phyloP scores from a whole-genome alignment of 169 alveolate species.

The Cryptosporidium meleagridis region DNA sequence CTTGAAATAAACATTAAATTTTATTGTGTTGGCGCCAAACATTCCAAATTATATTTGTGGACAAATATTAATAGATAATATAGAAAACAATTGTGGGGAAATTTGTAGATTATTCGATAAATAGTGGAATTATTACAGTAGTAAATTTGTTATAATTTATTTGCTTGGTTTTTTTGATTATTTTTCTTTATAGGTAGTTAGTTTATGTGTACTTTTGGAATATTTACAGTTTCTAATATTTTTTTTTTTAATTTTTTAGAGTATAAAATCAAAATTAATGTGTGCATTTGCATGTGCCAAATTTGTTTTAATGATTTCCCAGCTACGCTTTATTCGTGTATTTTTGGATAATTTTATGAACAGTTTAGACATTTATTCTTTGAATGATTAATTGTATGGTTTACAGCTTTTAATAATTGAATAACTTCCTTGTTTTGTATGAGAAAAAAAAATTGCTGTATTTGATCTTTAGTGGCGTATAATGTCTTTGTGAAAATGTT shows the following conservation, averaged over 20 bases:
- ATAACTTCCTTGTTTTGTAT: too few species aligned
- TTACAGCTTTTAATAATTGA: neutral
- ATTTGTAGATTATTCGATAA: neutral
- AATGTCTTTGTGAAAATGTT: constrained; percentile 37
- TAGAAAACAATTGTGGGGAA: neutral
- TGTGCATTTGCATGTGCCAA: neutral
- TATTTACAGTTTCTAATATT: too few species aligned
- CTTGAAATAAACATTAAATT: neutral
- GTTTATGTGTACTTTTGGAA: too few species aligned
- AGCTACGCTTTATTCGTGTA: neutral
- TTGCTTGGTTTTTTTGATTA: neutral
- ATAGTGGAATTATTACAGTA: neutral
- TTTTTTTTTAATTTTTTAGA: too few species aligned
- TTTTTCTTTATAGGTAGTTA: too few species aligned
- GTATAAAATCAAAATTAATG: too few species aligned
- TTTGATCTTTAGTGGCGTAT: constrained; percentile 71
- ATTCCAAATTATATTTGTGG: neutral
- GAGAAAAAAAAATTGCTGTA: neutral
- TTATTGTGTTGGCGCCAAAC: neutral
- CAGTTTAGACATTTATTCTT: neutral
- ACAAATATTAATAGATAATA: neutral
- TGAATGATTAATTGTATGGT: neutral
- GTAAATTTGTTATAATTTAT: neutral
- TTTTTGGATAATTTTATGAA: neutral
- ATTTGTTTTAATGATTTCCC: too few species aligned